Base-by-base conservation (phyloP, 2,329 filamentous ascomycete genomes). In the Xylaria multiplex region DNA sequence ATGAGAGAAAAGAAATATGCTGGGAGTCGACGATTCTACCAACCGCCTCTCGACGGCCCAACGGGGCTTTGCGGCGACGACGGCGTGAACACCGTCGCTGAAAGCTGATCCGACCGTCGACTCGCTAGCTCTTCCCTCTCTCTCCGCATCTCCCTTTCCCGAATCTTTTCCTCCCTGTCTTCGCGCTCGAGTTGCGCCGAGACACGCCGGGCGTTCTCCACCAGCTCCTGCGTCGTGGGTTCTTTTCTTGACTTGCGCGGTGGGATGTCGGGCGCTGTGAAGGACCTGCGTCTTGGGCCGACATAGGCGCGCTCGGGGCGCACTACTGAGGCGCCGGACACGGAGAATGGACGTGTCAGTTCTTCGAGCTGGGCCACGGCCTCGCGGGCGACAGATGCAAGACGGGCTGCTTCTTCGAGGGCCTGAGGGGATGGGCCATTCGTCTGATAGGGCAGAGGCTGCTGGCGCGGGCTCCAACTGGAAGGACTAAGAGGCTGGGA, bases 341-440 rank as follows among this genome's bases (percentile, higher is more conserved):
- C 30, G 43, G 68, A 64, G 43, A 64, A 65, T 60, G 55, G 65
- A 13, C 71, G 60, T 22, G 69, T 69, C 11, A 71, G 45, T 7
- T 70, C 69, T 32, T 72, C 70, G 7, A 71, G 66, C n/a, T 72
- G 66, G 2, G 68, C 66, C 19, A 71, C 59, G 5, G 70, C 65
- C 30, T 66, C 63, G 19, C 69, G 70, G 16, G 70, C 70, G n/a
- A 71, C 59, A 1, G 66, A 49, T 19, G 69, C 65, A 9, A 72
- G 69, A 24, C 69, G 69, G 13, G 66, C 68, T 22, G 68, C 70
- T 67, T 72, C 70, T 56, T 71, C 69, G 3, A 70, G 62, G 8
- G 68, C 61, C 37, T 32, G 59, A 32, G 66, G 42, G 7, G 57
- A 46, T 6, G 69, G 63, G 22, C 43, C 14, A 11, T 61, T 66